Evolutionary conservation across 495 filamentous ascomycete species (phyloP).

Genomic region (Daldinia bambusicola): DNA sequence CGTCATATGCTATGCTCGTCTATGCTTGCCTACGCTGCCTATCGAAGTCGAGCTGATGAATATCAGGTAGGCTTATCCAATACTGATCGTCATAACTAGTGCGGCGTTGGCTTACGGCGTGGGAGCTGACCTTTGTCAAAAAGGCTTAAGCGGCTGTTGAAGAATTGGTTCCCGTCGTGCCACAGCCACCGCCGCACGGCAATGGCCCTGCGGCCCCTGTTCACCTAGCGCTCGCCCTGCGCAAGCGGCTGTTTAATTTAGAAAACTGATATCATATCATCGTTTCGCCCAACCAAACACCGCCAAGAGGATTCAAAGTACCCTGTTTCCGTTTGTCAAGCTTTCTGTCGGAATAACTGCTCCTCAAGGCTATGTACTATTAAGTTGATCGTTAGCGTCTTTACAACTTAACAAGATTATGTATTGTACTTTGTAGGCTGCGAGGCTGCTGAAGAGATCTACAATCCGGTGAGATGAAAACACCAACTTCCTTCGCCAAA

Average conservation of each 20-base stretch:
- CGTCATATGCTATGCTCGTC: not conserved
- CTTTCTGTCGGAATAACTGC: not conserved
- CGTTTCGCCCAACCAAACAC: not conserved
- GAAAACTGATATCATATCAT: slow-evolving; percentile 4
- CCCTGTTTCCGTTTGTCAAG: slow-evolving; percentile 1
- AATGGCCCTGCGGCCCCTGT: too few relatives aligned
- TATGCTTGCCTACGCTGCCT: too few relatives aligned
- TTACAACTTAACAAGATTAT: not conserved
- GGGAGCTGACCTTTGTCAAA: not conserved
- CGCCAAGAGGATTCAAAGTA: slow-evolving; percentile 4
- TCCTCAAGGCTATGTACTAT: not conserved
- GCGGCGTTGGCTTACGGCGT: not conserved
- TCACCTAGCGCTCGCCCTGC: too few relatives aligned
- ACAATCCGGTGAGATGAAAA: not conserved
- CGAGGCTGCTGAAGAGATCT: not conserved
- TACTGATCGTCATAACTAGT: slow-evolving; percentile 5
- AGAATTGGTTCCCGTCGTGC: not conserved
- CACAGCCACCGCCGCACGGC: not conserved
- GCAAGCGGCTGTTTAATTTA: not conserved
- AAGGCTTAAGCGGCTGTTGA: not conserved
- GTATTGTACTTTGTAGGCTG: not conserved
- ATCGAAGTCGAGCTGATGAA: not conserved
- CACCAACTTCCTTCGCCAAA: not conserved
- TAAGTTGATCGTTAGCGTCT: not conserved
- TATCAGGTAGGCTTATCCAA: not conserved